Base-by-base conservation (phyloP, 2,329 filamentous ascomycete genomes). In the Penicillium palitans region DNA sequence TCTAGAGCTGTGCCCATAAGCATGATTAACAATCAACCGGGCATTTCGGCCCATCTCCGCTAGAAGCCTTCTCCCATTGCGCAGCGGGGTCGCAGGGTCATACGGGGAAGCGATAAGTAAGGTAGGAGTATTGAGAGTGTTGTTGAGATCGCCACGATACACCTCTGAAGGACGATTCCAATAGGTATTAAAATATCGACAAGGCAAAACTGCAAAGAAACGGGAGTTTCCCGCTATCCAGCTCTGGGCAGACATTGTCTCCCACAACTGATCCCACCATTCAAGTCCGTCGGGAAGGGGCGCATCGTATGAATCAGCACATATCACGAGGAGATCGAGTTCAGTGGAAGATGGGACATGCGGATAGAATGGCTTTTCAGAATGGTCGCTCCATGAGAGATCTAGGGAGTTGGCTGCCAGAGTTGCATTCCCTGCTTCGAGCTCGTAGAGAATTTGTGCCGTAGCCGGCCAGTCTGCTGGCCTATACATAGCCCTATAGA, bases 211-310 rank as follows among this genome's bases (percentile, higher is more conserved):
- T 6, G 48, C 6, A 9, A 52, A 62, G 33, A 64, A 64, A 15
- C 57, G 52, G 7, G 57, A 60, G 25, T 62, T 64, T 0, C 61
- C 61, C 7, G 61, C 57, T 2, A 64, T 55, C 61, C 61, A 64
- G 41, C 61, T 64, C 25, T 50, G 44, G 17, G 29, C 5, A 13
- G 61, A 49, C 60, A 64, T 62, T 24, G 41, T 55, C 3, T 21
- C 25, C 61, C 61, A 64, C 25, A 64, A 35, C 3, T 44, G 27
- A 29, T 54, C 52, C 61, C 61, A 64, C 61, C 61, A 64, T 6
- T 21, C 39, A 12, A 64, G 57, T 13, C 61, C 60, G 17, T 61
- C 55, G 27, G 61, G 61, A 6, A 57, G 42, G 9, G 61, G 57
- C 7, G 61, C 61, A 37, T 64, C 61, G 25, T 62, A 58, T 13